A percentile compares a stretch with the other conserved stretches of the same genome.
Evolutionary conservation across 441 rosid species (phyloP).

Genomic region (Corymbia calophylla): DNA sequence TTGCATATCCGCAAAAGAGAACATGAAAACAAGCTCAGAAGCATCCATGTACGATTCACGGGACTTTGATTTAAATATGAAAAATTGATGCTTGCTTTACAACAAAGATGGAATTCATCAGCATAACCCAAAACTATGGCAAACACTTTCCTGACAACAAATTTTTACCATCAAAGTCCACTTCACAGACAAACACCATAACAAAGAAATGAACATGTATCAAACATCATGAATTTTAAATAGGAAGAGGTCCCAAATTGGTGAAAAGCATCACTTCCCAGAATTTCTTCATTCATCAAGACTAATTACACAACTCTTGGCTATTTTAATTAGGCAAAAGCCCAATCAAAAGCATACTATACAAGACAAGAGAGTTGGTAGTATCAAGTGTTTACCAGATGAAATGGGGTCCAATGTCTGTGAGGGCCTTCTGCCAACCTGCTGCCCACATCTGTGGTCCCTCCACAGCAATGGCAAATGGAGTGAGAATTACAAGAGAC

Average conservation of each 20-base stretch:
- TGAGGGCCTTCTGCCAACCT: slow-evolving; percentile 45
- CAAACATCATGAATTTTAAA: neutral
- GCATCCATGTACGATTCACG: neutral
- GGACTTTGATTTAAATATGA: neutral
- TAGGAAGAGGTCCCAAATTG: neutral
- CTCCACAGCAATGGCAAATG: slow-evolving; percentile 82
- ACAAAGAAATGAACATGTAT: neutral
- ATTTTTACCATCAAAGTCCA: neutral
- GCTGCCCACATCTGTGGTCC: slow-evolving; percentile 74
- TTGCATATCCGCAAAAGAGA: neutral
- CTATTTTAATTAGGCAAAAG: neutral
- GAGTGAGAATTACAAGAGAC: slow-evolving; percentile 82
- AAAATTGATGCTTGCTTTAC: neutral
- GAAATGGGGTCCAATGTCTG: slow-evolving; percentile 54
- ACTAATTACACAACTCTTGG: neutral
- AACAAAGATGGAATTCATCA: neutral
- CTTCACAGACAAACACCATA: neutral
- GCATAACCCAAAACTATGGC: neutral
- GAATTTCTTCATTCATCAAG: neutral
- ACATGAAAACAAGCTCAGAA: neutral
- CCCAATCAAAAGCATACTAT: neutral
- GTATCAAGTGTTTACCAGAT: slow-evolving; percentile 31
- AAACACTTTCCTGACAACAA: neutral
- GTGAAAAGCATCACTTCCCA: neutral
- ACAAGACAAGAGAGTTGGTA: neutral